Evolutionary conservation across 2,329 filamentous ascomycete genomes (phyloP), one percentile per base, ranked within the genome.

Genomic region (Fusarium setosum): DNA sequence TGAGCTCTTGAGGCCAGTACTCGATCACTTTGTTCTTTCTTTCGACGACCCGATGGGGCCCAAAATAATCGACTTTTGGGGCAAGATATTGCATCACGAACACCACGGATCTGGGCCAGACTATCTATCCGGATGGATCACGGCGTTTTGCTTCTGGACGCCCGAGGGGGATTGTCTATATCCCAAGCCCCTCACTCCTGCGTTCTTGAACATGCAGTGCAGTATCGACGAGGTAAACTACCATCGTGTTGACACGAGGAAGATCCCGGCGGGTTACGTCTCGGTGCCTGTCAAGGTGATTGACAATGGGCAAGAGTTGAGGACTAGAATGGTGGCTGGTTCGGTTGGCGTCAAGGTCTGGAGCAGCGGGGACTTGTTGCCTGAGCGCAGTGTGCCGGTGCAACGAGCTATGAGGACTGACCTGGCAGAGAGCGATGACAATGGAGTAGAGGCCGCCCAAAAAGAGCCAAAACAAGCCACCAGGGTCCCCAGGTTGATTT

Each of bases 41-140:
- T 83, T 84, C 44, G 69, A 78, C 2, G 29, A 71, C 0, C 73
- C 75, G 0, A 52, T 60, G 0, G 52, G 65, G 4, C 44, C 51
- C 1, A 69, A 74, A 3, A 67, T 78, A 6, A 48, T 70, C 1
- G 54, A 71, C 3, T 83, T 83, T 64, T 84, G 81, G 80, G 69
- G 59, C 21, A 66, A 29, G 6, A 72, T 74, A 40, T 60, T 51
- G 4, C 47, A 38, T 23, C 5, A 5, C 4, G 7, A 59, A 9
- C 20, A 13, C 3, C 6, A 17, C 3, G 8, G 18, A 1, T 32
- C 32, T 1, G 56, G 66, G 4, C 57, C 61, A 0, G 4, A 37
- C 4, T 51, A 31, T 6, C 13, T 65, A 2, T 48, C 59, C 1
- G 68, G 68, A 8, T 70, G 66, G 64, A 61, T 70, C 11, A 34